These are phyloP conservation scores for Claviceps sp. DNA, from an alignment of 2,329 filamentous ascomycete species.

Conservation along the genomic window DNA sequence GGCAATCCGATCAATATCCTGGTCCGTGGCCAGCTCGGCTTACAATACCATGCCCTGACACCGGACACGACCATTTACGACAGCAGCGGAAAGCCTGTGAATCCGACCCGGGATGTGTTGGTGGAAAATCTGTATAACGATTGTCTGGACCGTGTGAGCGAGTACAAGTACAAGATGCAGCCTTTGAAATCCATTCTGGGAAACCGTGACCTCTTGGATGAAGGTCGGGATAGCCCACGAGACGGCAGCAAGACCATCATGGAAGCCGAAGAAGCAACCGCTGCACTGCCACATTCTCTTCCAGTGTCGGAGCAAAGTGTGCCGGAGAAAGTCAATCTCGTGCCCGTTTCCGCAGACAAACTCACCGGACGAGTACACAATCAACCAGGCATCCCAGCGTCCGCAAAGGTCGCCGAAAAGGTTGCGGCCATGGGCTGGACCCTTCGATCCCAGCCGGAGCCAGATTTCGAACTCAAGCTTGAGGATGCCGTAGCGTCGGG, in stretches of 20 bases:
- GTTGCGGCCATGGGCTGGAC: conserved; percentile 74
- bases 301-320: conserved; percentile 40
- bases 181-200: conserved; percentile 64
- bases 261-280: conserved; percentile 56
- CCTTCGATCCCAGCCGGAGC: conserved; percentile 48
- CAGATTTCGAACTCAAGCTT: conserved; percentile 58
- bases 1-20: conserved; percentile 90
- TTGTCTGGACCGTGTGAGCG: conserved; percentile 78
- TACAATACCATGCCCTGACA: conserved; percentile 72
- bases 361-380: conserved; percentile 61
- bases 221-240: conserved; percentile 62
- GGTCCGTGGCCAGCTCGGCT: conserved; percentile 75
- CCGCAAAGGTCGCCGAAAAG: conserved; percentile 62
- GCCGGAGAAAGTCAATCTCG: conserved; percentile 39
- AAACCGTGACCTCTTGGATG: conserved; percentile 67
- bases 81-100: conserved; percentile 61
- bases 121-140: conserved; percentile 93
- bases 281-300: conserved; percentile 42
- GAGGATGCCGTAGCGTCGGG: conserved; percentile 48
- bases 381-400: conserved; percentile 53
- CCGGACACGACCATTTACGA: conserved; percentile 85
- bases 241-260: conserved; percentile 58
- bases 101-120: conserved; percentile 63
- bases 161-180: conserved; percentile 70
- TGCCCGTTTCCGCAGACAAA: conserved; percentile 52